phyloP scores from a whole-genome alignment of 495 filamentous ascomycete species.

The Podospora fimiseda region DNA sequence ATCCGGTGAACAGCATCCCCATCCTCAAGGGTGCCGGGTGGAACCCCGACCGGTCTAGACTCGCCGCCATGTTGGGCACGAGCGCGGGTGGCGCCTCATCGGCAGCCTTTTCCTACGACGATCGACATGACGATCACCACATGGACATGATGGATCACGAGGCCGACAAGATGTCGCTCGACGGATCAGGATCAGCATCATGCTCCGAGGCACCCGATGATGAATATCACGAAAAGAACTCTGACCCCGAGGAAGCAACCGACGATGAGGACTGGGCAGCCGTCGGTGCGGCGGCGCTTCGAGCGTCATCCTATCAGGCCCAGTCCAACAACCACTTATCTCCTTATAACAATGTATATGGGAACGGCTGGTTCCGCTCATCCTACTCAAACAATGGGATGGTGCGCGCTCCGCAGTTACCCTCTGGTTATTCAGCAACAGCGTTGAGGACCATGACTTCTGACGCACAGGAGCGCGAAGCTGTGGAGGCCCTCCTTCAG shows the following conservation, averaged over 20 bases:
- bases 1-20: slow-evolving; percentile 54
- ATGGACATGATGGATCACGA: slow-evolving; percentile 72
- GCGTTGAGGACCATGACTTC: slow-evolving; percentile 44
- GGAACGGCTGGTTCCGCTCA: slow-evolving; percentile 27
- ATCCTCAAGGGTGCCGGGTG: slow-evolving; percentile 51
- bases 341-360: slow-evolving; percentile 42
- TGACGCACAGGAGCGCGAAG: slow-evolving; percentile 71
- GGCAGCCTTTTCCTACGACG: slow-evolving; percentile 65
- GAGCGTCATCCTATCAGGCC: slow-evolving; percentile 58
- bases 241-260: slow-evolving; percentile 76
- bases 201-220: slow-evolving; percentile 72
- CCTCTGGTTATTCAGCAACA: slow-evolving; percentile 41
- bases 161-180: slow-evolving; percentile 94
- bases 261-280: slow-evolving; percentile 97
- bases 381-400: slow-evolving; percentile 45
- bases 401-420: slow-evolving; percentile 42
- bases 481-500: slow-evolving; percentile 74
- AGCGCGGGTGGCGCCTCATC: slow-evolving; percentile 47
- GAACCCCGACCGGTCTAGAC: slow-evolving; percentile 41
- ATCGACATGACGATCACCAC: slow-evolving; percentile 55
- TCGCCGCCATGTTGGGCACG: slow-evolving; percentile 38
- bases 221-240: slow-evolving; percentile 55
- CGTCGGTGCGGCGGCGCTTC: slow-evolving; percentile 78
- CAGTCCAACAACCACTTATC: slow-evolving; percentile 24
- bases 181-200: slow-evolving; percentile 62